Conservation (phyloP, 169 alveolate genomes). For the Plasmodium blacklocki region DNA sequence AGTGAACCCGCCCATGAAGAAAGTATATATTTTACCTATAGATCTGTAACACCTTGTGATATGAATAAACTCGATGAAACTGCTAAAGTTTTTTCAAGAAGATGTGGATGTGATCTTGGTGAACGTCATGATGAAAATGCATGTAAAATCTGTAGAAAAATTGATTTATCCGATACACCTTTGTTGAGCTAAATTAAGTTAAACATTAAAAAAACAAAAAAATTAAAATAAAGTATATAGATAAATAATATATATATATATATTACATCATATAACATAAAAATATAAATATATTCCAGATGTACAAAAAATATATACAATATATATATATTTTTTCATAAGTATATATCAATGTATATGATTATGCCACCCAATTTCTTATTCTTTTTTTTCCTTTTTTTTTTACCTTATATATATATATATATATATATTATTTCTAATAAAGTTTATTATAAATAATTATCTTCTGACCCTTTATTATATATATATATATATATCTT, state of each 20-base stretch:
- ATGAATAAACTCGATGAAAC: constrained; percentile 83
- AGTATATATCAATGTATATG: constrained; percentile 1
- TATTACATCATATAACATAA: constrained; percentile 1
- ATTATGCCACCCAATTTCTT: constrained; percentile 14
- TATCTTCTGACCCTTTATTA: constrained; percentile 19
- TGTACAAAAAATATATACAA: too few species aligned
- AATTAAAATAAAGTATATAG: background rate
- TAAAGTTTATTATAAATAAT: constrained; percentile 27
- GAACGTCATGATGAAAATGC: constrained; percentile 84
- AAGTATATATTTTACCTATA: constrained; percentile 43
- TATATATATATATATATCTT: constrained; percentile 28
- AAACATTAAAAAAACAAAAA: background rate
- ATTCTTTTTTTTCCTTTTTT: constrained; percentile 49
- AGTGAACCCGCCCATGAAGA: constrained; percentile 78
- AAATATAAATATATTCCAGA: background rate
- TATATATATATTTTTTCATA: background rate
- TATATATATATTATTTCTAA: constrained; percentile 1
- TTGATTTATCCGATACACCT: constrained; percentile 86
- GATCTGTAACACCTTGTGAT: constrained; percentile 83
- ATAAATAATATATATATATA: background rate
- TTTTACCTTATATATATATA: background rate
- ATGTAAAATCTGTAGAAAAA: constrained; percentile 81
- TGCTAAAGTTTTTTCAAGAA: constrained; percentile 80
- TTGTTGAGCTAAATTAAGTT: constrained; percentile 72
- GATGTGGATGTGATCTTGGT: constrained; percentile 86